Evolutionary conservation across 2,329 filamentous ascomycete species (phyloP), one percentile per base, ranked within the genome.

Genomic region (Ilyonectria destructans): DNA sequence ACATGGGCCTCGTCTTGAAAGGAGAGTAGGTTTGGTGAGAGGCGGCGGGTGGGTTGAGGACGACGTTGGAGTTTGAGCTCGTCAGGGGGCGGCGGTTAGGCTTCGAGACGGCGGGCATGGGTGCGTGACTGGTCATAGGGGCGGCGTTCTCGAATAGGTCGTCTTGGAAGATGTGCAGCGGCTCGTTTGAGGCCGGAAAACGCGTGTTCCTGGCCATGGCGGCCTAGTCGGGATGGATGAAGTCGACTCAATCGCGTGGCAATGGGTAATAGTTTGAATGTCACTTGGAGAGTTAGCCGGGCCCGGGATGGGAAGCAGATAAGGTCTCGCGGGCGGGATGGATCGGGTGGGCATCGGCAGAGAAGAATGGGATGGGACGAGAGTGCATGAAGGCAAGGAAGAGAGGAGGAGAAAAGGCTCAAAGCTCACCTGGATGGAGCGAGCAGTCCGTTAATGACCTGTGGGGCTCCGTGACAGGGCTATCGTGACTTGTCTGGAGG

Each of bases 21-120:
- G 93, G 94, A 62, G 93, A 97, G 65, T 86, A 87, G 77, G 85
- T 87, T 76, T 86, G 82, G 74, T 84, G 79, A 67, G 85, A 80
- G 67, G 85, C 79, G 73, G 85, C 80, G 70, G 88, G 85, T 26
- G 92, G 91, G 73, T 92, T 90, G 74, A 96, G 86, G 63, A 91
- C 83, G 74, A 91, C 86, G 80, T 93, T 93, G 69, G 86, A 84
- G 81, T 87, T 88, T 74, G 86, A 82, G 71, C 77, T 83, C 72
- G 83, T 81, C 12, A 88, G 80, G 31, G 86, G 84, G 54, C 85
- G 84, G 60, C 86, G 84, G 37, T 82, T 79, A 29, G 84, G 83
- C 68, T 85, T 88, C 58, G 82, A 77, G 58, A 84, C 80, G 52
- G 84, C 82, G 35, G 87, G 86, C 87, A 89, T 89, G 43, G 87